Percentiles rank a stretch among this genome's conserved stretches.
phyloP scores from a whole-genome alignment of 495 filamentous ascomycete genomes.

The Aspergillus biplanus region DNA sequence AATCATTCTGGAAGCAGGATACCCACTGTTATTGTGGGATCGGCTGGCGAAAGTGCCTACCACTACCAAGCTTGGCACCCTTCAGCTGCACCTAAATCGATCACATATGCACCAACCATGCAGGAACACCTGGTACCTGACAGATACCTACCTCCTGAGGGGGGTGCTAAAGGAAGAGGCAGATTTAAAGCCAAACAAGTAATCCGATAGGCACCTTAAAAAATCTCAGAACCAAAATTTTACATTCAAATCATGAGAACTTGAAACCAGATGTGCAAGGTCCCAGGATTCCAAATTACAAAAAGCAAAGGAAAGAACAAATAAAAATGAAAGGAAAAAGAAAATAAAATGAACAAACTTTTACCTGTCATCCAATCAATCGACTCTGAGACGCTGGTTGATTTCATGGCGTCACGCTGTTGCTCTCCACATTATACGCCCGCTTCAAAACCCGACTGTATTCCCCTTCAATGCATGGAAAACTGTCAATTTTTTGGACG shows the following conservation, averaged over 20 bases:
- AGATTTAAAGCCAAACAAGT: background rate
- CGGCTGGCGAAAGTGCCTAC: constrained; percentile 11
- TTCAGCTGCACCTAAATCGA: constrained; percentile 12
- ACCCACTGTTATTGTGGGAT: constrained; percentile 17
- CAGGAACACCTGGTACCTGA: constrained; percentile 11
- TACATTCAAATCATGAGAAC: no score
- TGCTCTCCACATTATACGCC: background rate
- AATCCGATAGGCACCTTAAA: no score
- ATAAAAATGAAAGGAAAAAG: background rate
- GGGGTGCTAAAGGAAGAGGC: no score
- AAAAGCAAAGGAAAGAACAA: background rate
- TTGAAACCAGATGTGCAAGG: background rate
- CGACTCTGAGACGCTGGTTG: background rate
- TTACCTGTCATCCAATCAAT: background rate
- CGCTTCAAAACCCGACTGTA: background rate
- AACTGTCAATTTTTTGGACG: background rate
- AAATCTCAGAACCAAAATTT: no score
- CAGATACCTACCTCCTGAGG: background rate
- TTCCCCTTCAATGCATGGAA: background rate
- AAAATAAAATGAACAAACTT: background rate
- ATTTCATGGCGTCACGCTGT: background rate
- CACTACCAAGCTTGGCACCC: background rate
- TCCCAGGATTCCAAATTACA: background rate
- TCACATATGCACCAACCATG: constrained; percentile 15
- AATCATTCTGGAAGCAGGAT: constrained; percentile 19